phyloP scores from a whole-genome alignment of 108 stramenopile genomes.

The Pseudonitzschia delicatissima region DNA sequence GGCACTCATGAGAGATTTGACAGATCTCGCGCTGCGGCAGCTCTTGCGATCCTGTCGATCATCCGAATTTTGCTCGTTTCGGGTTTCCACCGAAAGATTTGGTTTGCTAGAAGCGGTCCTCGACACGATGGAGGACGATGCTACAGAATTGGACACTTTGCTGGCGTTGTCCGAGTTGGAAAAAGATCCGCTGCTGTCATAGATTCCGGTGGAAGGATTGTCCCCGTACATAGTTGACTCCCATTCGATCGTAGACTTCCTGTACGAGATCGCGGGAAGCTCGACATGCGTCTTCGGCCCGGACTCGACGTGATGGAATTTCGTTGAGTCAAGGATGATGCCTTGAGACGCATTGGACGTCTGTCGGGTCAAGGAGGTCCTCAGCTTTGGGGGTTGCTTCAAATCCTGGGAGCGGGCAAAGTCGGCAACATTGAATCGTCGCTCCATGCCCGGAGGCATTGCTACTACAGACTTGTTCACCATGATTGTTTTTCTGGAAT shows the following conservation, averaged over 20 bases:
- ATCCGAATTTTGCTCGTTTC: neutral
- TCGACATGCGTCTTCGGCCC: constrained; percentile 1
- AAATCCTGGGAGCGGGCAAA: neutral
- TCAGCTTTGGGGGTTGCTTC: no score
- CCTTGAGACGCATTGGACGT: no score
- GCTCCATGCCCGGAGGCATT: no score
- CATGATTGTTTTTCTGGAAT: no score
- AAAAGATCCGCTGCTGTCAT: constrained; percentile 1
- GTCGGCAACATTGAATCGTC: neutral
- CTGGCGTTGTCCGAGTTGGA: neutral
- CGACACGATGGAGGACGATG: neutral
- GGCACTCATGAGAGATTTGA: constrained; percentile 1
- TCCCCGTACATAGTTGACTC: constrained; percentile 34
- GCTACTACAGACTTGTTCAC: no score
- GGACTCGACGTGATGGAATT: constrained; percentile 1
- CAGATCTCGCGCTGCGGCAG: neutral
- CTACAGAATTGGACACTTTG: neutral
- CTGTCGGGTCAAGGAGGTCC: no score
- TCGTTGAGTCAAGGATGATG: no score
- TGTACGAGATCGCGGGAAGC: constrained; percentile 41
- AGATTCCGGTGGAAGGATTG: constrained; percentile 16
- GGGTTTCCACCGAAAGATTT: neutral
- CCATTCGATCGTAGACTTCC: constrained; percentile 57
- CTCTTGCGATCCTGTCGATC: neutral
- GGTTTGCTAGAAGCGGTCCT: no score